Conservation (phyloP, 2,329 filamentous ascomycete genomes). For the Teratosphaeria viscida region DNA sequence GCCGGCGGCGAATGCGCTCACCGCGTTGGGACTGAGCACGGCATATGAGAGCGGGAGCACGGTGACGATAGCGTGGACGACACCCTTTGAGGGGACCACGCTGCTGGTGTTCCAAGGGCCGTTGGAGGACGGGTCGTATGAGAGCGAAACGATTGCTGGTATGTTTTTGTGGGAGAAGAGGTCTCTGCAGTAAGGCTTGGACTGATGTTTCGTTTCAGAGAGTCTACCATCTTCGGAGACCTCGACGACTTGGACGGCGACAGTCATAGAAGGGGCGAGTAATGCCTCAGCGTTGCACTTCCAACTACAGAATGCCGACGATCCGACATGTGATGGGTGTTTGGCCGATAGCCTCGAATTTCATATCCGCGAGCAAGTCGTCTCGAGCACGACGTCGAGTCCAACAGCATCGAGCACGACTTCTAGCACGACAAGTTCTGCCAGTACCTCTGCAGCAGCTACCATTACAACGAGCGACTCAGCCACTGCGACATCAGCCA, state of each 20-base stretch:
- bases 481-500: background rate
- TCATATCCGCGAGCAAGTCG: background rate
- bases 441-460: background rate
- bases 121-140: constrained; percentile 3
- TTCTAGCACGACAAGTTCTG: background rate
- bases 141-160: constrained; percentile 3
- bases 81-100: constrained; percentile 1
- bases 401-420: background rate
- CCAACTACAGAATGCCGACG: constrained; percentile 2
- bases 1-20: constrained; percentile 4
- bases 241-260: constrained; percentile 2
- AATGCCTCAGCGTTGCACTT: constrained; percentile 1
- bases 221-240: background rate
- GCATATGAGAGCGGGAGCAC: constrained; percentile 3
- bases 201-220: background rate
- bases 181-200: background rate
- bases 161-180: background rate
- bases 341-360: constrained; percentile 2
- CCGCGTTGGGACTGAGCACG: constrained; percentile 1
- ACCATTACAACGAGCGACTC: background rate
- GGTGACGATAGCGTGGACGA: constrained; percentile 6
- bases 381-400: background rate
- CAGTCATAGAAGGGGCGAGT: background rate
- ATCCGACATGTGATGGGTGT: background rate
- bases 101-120: constrained; percentile 6